These are phyloP conservation scores for Castanospermum australe DNA, from an alignment of 306 rosid genomes.

Conservation along the genomic window DNA sequence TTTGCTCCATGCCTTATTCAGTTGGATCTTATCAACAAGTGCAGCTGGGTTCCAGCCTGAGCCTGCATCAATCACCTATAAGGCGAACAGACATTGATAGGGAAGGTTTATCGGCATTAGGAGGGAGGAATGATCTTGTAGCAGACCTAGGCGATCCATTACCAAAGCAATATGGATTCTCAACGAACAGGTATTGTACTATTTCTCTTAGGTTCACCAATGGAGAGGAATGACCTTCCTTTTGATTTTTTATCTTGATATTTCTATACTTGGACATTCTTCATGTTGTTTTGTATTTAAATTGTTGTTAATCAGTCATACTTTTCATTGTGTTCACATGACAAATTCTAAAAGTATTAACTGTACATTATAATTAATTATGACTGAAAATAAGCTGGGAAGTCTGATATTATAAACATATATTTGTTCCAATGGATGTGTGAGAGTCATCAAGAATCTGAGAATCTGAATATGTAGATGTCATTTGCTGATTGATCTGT, in stretches of 20 bases:
- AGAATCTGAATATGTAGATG: slow-evolving; percentile 5
- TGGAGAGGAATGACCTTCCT: not conserved
- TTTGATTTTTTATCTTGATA: slow-evolving; percentile 16
- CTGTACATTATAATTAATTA: slow-evolving; percentile 5
- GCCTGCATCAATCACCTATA: slow-evolving; percentile 47
- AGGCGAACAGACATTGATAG: slow-evolving; percentile 43
- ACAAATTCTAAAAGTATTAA: not conserved
- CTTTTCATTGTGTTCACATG: slow-evolving; percentile 7
- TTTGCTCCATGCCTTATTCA: slow-evolving; percentile 60
- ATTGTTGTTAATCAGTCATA: slow-evolving; percentile 16
- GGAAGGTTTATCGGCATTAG: slow-evolving; percentile 38
- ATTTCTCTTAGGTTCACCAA: slow-evolving; percentile 17
- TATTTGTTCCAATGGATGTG: not conserved
- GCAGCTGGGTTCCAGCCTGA: slow-evolving; percentile 49
- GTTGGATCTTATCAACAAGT: slow-evolving; percentile 49
- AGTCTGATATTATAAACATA: not conserved
- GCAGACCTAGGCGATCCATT: slow-evolving; percentile 42
- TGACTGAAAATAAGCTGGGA: not conserved
- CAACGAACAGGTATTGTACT: slow-evolving; percentile 50
- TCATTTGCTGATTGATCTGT: slow-evolving; percentile 6
- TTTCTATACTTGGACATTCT: slow-evolving; percentile 1
- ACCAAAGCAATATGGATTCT: slow-evolving; percentile 38
- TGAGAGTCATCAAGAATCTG: not conserved
- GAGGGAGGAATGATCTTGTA: slow-evolving; percentile 51
- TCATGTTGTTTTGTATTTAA: slow-evolving; percentile 19